Evolutionary conservation across 208 protist species (phyloP).

Genomic region (Angomonas ambiguus): DNA sequence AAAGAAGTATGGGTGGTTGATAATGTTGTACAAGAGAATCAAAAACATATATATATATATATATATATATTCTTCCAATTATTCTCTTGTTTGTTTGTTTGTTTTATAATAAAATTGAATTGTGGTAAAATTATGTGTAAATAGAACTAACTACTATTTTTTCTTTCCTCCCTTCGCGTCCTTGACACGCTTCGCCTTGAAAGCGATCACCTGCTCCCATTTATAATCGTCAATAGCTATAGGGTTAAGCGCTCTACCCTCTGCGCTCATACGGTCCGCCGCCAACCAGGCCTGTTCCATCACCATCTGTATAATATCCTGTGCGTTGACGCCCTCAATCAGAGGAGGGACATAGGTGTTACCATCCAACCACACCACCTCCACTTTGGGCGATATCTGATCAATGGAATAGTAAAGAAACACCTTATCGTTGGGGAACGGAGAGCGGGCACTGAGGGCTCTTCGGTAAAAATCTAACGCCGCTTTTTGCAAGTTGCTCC

Average conservation of each 20-base stretch:
- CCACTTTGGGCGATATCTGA: slow-evolving; percentile 77
- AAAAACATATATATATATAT: not conserved
- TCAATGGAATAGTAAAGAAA: slow-evolving; percentile 88
- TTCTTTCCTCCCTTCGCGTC: slow-evolving; percentile 39
- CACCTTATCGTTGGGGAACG: slow-evolving; percentile 85
- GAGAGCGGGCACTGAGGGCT: slow-evolving; percentile 67
- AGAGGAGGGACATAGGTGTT: slow-evolving; percentile 79
- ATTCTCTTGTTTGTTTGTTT: not conserved
- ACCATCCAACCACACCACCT: slow-evolving; percentile 87
- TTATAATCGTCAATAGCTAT: slow-evolving; percentile 90
- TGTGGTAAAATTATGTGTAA: too few species aligned
- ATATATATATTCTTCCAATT: not conserved
- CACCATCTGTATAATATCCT: slow-evolving; percentile 88
- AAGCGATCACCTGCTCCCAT: slow-evolving; percentile 86
- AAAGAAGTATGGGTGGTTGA: not conserved
- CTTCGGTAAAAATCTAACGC: slow-evolving; percentile 87
- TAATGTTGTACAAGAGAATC: not conserved
- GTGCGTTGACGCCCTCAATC: slow-evolving; percentile 70
- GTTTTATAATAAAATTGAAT: too few species aligned
- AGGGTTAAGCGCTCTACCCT: slow-evolving; percentile 71
- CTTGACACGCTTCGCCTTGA: slow-evolving; percentile 85
- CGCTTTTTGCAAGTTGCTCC: slow-evolving; percentile 78
- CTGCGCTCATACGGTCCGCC: slow-evolving; percentile 82
- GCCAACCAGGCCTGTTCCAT: slow-evolving; percentile 90
- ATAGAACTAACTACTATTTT: slow-evolving; percentile 26